A percentile compares a stretch with the other conserved stretches of the same genome.
phyloP scores from a whole-genome alignment of 108 stramenopile genomes.

The Epithemia pelagica region DNA sequence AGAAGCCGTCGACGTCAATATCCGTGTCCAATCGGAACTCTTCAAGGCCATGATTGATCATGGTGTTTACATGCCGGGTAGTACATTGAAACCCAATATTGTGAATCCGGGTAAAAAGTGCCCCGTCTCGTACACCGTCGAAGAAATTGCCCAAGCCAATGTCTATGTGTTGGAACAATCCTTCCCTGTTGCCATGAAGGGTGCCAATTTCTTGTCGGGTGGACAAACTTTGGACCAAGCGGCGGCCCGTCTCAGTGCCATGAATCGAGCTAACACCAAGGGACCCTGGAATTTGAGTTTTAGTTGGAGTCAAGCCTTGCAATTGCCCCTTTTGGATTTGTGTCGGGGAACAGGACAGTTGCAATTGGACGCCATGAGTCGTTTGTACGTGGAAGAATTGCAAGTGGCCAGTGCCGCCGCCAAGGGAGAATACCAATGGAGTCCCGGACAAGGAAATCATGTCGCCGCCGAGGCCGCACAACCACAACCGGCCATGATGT shows the following conservation, averaged over 20 bases:
- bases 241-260: constrained; percentile 68
- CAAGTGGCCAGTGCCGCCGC: constrained; percentile 46
- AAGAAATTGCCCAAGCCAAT: constrained; percentile 77
- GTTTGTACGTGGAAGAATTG: constrained; percentile 49
- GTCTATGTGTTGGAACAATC: constrained; percentile 69
- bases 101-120: constrained; percentile 78
- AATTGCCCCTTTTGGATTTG: constrained; percentile 71
- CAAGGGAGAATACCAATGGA: constrained; percentile 34
- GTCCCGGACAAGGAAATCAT: constrained; percentile 28
- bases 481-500: no score
- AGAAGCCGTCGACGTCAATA: constrained; percentile 47
- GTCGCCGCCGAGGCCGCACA: not conserved
- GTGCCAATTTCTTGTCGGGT: constrained; percentile 82
- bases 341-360: constrained; percentile 65
- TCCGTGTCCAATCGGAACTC: constrained; percentile 39
- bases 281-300: constrained; percentile 60
- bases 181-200: constrained; percentile 84
- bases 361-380: constrained; percentile 44
- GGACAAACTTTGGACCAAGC: constrained; percentile 85
- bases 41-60: constrained; percentile 88
- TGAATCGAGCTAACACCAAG: constrained; percentile 65
- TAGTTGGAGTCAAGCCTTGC: constrained; percentile 83
- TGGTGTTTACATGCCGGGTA: constrained; percentile 81
- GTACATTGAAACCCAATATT: constrained; percentile 89
- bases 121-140: constrained; percentile 45